Percentiles rank a stretch among this genome's conserved stretches.
phyloP scores from a whole-genome alignment of 306 rosid genomes.

The Acacia confusa region DNA sequence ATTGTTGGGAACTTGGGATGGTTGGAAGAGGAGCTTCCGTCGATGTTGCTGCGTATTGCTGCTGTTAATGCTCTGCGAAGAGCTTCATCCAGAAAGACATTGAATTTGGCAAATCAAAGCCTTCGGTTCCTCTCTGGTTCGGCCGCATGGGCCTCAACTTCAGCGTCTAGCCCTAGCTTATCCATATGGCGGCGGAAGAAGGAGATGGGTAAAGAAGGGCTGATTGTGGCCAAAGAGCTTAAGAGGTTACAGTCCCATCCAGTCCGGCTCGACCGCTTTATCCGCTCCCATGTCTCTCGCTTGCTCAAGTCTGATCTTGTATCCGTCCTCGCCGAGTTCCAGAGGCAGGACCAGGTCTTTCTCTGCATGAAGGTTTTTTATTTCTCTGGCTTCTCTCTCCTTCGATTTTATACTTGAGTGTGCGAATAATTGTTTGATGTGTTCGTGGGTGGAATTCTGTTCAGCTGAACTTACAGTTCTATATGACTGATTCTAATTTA shows the following conservation, averaged over 20 bases:
- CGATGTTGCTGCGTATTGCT: conserved; percentile 28
- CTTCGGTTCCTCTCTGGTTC: conserved; percentile 33
- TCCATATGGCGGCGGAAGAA: conserved; percentile 95
- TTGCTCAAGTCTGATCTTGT: conserved; percentile 87
- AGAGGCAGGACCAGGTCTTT: conserved; percentile 74
- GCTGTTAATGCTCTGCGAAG: conserved; percentile 22
- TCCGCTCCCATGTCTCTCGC: conserved; percentile 72
- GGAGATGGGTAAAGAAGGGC: conserved; percentile 91
- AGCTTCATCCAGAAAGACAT: neutral
- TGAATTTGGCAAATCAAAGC: neutral
- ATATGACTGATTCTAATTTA: neutral
- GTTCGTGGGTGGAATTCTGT: neutral
- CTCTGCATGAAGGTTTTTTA: conserved; percentile 66
- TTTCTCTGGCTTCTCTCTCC: neutral
- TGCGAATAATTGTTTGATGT: neutral
- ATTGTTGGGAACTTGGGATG: neutral
- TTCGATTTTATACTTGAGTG: neutral
- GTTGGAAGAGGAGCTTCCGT: neutral
- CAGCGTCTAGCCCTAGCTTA: conserved; percentile 81
- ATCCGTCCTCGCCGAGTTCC: conserved; percentile 72
- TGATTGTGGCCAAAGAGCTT: conserved; percentile 72
- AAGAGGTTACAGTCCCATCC: conserved; percentile 60
- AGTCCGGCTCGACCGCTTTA: conserved; percentile 60
- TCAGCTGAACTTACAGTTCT: neutral
- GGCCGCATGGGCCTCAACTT: conserved; percentile 23